Base-by-base conservation (phyloP, 2,329 filamentous ascomycete genomes). In the Metarhizium album region DNA sequence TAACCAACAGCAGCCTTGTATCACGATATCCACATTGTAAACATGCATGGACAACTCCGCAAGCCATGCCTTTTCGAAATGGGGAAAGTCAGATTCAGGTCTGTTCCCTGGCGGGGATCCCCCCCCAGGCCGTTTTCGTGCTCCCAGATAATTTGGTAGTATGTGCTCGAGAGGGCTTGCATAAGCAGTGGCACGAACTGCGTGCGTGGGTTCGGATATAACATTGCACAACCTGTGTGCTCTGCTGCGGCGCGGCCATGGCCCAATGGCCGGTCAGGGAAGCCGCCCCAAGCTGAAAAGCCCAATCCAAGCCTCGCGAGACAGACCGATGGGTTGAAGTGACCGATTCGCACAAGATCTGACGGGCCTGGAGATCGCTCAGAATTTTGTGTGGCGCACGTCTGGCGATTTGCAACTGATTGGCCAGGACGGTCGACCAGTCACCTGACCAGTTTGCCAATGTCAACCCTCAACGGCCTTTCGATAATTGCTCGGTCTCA, bases 271-370 rank as follows among this genome's bases (percentile, higher is more conserved):
- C 8, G n/a, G n/a, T 7, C n/a, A 9, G 6, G n/a, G 18, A 18
- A 20, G 20, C 37, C 37, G 37, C 37, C 37, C 11, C 37, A 18
- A 40, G 37, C 37, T 18, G 37, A n/a, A 35, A 29, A n/a, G 33
- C 33, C 33, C 33, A 35, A 35, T 35, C 14, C 33, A 16, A 40
- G 37, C 37, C n/a, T 20, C 2, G 16, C 37, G 22, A 24, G 11
- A 24, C 40, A 13, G 16, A 43, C 13, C 40, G 40, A 13, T 9
- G 16, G 40, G 24, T 24, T 16, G 1, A 43, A 14, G 40, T 54
- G 53, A 50, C 33, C 53, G 50, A 54, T 54, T 24, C 6, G 43
- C 53, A 29, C 42, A 42, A 42, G 50, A 50, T 54, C 48, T 48
- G 50, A 52, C 50, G 38, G 53, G n/a, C n/a, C 23, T 31, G 18